phyloP scores from a whole-genome alignment of 768 basidiomycete genomes.

The Dentipellis sp. region DNA sequence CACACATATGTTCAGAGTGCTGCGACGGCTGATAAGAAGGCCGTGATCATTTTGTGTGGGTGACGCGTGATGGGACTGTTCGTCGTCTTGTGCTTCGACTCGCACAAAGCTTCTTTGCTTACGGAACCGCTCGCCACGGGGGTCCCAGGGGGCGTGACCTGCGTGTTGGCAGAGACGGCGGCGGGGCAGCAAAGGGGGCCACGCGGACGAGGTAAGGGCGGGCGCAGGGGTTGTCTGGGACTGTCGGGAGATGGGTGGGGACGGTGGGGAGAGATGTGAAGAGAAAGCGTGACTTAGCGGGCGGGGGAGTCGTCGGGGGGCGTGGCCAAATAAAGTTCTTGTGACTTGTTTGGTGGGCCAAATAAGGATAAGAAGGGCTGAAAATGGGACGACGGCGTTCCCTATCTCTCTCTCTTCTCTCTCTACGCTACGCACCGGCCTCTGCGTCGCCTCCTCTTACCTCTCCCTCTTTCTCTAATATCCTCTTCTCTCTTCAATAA shows the following conservation, averaged over 20 bases:
- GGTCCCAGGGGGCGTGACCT: no score
- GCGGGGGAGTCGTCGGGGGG: conserved; percentile 1
- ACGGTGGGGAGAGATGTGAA: background rate
- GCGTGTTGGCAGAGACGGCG: background rate
- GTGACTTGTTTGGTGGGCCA: conserved; percentile 28
- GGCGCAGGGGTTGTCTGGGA: background rate
- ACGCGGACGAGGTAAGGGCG: background rate
- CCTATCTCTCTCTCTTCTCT: conserved; percentile 21
- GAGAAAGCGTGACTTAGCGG: background rate
- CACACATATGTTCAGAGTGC: no score
- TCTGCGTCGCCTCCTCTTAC: conserved; percentile 26
- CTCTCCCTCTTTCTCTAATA: conserved; percentile 53
- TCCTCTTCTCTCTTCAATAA: conserved; percentile 44
- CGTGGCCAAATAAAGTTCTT: conserved; percentile 20
- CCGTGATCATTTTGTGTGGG: background rate
- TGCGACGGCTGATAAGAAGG: background rate
- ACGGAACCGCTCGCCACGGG: no score
- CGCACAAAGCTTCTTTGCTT: background rate
- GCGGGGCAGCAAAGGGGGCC: background rate
- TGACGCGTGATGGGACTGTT: background rate
- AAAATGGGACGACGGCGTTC: conserved; percentile 10
- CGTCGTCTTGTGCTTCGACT: background rate
- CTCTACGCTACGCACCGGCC: conserved; percentile 17
- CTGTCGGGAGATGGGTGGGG: background rate
- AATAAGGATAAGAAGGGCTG: conserved; percentile 29